Evolutionary conservation across 805 yeast species (phyloP).

Genomic region (Ogataea saltuana): DNA sequence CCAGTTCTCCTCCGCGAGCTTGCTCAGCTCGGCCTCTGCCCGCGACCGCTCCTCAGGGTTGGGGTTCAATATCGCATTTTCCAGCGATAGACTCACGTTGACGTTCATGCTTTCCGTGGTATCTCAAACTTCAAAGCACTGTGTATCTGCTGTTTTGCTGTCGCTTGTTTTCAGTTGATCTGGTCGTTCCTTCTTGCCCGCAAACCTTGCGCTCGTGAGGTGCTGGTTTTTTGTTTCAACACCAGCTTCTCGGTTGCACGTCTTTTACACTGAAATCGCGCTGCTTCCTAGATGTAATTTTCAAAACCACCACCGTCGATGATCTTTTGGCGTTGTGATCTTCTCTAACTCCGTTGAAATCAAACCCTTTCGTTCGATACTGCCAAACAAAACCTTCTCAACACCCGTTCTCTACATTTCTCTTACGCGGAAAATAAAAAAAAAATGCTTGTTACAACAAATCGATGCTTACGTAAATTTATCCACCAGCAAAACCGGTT

Average conservation of each 20-base stretch:
- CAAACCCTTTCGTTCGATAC: not conserved
- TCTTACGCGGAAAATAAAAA: conserved; percentile 7
- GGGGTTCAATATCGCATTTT: conserved; percentile 72
- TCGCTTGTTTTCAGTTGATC: too few species aligned
- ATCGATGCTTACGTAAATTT: conserved; percentile 1
- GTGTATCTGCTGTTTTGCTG: too few species aligned
- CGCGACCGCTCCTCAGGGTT: conserved; percentile 66
- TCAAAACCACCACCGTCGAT: too few species aligned
- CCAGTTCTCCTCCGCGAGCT: conserved; percentile 74
- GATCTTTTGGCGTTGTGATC: not conserved
- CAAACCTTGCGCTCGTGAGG: too few species aligned
- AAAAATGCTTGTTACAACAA: conserved; percentile 1
- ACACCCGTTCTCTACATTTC: conserved; percentile 1
- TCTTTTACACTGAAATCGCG: too few species aligned
- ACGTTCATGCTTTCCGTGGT: too few species aligned
- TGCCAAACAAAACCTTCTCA: conserved; percentile 1
- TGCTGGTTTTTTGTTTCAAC: too few species aligned
- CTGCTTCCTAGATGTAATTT: not conserved
- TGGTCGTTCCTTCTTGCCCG: too few species aligned
- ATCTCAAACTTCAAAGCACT: too few species aligned
- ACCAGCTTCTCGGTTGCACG: too few species aligned
- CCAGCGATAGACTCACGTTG: conserved; percentile 73
- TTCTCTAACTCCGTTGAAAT: not conserved
- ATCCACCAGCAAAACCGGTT: too few species aligned
- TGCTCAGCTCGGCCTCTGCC: conserved; percentile 76